Evolutionary conservation across 306 rosid genomes (phyloP).

Genomic region (Prunus salicina): DNA sequence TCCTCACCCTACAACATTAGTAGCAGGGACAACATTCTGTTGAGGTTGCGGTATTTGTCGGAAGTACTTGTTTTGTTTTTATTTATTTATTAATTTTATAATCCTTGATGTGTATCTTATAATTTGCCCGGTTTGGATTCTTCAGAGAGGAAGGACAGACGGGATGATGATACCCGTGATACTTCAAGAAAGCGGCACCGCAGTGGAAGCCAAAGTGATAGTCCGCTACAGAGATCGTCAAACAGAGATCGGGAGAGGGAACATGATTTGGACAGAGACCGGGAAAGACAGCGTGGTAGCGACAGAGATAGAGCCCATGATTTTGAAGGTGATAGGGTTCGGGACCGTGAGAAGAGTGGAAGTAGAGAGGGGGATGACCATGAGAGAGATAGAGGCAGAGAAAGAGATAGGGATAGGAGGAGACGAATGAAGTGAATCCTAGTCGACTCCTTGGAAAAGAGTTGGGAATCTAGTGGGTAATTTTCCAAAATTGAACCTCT

Average conservation of each 20-base stretch:
- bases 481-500: neutral
- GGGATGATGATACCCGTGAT: slow-evolving; percentile 50
- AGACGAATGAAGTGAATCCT: slow-evolving; percentile 55
- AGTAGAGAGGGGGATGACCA: slow-evolving; percentile 90
- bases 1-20: neutral
- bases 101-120: neutral
- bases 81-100: neutral
- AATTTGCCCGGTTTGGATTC: neutral
- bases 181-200: slow-evolving; percentile 76
- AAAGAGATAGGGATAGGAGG: slow-evolving; percentile 59
- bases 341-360: slow-evolving; percentile 75
- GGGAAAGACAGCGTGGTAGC: slow-evolving; percentile 62
- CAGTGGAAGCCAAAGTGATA: slow-evolving; percentile 61
- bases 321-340: slow-evolving; percentile 53
- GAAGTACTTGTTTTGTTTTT: neutral
- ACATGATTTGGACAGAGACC: slow-evolving; percentile 52
- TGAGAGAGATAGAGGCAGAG: slow-evolving; percentile 68
- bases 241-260: slow-evolving; percentile 78
- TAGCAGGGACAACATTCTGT: neutral
- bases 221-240: slow-evolving; percentile 62
- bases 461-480: slow-evolving; percentile 2
- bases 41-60: neutral
- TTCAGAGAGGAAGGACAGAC: slow-evolving; percentile 68
- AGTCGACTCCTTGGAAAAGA: slow-evolving; percentile 1
- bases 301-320: slow-evolving; percentile 43